Percentiles rank a stretch among this genome's conserved stretches.
Conservation (phyloP, 768 basidiomycete species). For the Xerocomus brunneocitrinus region DNA sequence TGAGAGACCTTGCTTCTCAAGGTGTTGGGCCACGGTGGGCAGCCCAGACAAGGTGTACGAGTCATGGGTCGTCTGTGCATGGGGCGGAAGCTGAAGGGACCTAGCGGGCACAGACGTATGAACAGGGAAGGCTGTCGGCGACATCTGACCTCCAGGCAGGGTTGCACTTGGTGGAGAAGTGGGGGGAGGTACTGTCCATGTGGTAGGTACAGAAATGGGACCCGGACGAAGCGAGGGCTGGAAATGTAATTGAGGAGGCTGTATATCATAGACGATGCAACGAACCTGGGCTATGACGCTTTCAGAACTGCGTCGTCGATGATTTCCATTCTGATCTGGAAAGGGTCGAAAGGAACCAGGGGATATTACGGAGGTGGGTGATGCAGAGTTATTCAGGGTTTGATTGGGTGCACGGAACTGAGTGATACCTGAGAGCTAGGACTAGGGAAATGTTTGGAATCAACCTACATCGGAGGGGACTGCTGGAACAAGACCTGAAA, state of each 20-base stretch:
- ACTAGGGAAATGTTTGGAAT: neutral
- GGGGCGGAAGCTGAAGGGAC: conserved; percentile 7
- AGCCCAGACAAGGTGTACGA: conserved; percentile 4
- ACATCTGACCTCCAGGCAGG: conserved; percentile 4
- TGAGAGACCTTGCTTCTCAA: neutral
- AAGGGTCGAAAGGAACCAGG: conserved; percentile 2
- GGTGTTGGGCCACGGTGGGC: neutral
- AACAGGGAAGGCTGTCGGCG: conserved; percentile 9
- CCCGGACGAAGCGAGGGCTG: conserved; percentile 12
- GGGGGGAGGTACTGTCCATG: conserved; percentile 17
- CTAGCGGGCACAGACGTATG: conserved; percentile 7
- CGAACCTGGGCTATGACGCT: conserved; percentile 17
- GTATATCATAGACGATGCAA: neutral
- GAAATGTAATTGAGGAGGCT: neutral
- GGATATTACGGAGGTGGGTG: conserved; percentile 2
- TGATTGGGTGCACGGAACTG: conserved; percentile 6
- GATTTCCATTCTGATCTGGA: conserved; percentile 3
- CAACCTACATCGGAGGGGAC: conserved; percentile 11
- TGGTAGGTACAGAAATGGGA: conserved; percentile 9
- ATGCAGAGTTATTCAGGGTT: conserved; percentile 2
- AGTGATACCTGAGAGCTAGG: neutral
- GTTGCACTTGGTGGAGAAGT: conserved; percentile 18
- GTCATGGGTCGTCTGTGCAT: neutral
- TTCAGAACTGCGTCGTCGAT: conserved; percentile 18
- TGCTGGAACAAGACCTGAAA: conserved; percentile 1